Base-by-base conservation (phyloP, 2,329 filamentous ascomycete genomes). In the Clonostachys sp. region DNA sequence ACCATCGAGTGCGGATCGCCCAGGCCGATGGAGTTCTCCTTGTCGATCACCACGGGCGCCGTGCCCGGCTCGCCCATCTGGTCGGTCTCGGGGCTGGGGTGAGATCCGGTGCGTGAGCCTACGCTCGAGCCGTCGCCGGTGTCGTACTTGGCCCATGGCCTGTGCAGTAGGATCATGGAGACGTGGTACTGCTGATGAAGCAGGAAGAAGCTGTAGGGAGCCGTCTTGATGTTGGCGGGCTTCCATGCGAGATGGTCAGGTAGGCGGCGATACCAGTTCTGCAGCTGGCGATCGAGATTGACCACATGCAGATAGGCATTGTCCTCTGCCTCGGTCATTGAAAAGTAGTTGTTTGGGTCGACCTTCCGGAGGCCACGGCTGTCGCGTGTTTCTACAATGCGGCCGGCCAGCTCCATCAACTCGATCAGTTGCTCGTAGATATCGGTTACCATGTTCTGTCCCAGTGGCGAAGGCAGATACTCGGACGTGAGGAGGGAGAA, bases 171-270 rank as follows among this genome's bases (percentile, higher is more conserved):
- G 44, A 80, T 77, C 59, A 78, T 66, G 44, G 68, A 71, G 12
- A 71, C 70, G 45, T 80, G 76, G 48, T 79, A 80, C 53, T 80
- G 76, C 56, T 79, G 76, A 50, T 80, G 76, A 9, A 80, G 60
- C 9, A 80, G 55, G 55, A 79, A 80, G 63, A 68, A 84, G 58
- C 61, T 73, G 68, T 65, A 74, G 51, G 56, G 74, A 34, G 61
- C 80, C 47, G 55, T 67, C 61, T 69, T 76, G 66, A 61, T 77
- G 66, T 64, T 80, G 61, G 61, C 71, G 57, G 61, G 73, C 58
- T 67, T 77, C 77, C 61, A 82, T 20, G 55, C 67, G 56, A 64
- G 65, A 44, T 71, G 64, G 9, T 75, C 73, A 0, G 76, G 76
- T 5, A 80, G 62, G 9, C 73, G 63, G 9, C 72, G 65, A 51